A percentile compares a stretch with the other conserved stretches of the same genome.
Evolutionary conservation across 768 basidiomycete genomes (phyloP).

Genomic region (Sarcodon aspratus): DNA sequence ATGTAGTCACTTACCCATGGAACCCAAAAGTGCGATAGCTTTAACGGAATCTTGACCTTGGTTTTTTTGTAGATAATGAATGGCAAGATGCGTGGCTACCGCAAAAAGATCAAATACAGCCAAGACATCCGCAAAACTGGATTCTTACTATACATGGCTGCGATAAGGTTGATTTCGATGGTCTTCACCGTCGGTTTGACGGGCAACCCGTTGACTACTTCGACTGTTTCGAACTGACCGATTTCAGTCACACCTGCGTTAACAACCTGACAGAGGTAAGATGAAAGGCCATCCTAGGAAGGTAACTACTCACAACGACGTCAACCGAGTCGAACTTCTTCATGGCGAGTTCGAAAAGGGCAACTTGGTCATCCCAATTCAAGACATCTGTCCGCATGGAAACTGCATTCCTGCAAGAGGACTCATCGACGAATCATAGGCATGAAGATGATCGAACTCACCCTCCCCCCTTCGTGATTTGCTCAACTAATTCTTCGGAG

Average conservation of each 20-base stretch:
- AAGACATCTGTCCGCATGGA: conserved; percentile 9
- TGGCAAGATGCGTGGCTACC: neutral
- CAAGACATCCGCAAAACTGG: neutral
- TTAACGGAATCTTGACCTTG: conserved; percentile 8
- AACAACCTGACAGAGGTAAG: neutral
- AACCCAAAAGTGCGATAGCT: conserved; percentile 20
- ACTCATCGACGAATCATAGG: conserved; percentile 9
- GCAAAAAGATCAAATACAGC: neutral
- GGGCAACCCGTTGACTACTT: neutral
- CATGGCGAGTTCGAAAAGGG: conserved; percentile 18
- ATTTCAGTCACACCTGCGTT: neutral
- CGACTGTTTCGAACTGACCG: neutral
- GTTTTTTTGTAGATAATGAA: neutral
- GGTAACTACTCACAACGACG: conserved; percentile 14
- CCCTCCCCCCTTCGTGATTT: conserved; percentile 7
- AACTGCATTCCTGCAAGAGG: conserved; percentile 14
- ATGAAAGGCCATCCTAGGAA: neutral
- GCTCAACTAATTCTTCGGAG: neutral
- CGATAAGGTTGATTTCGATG: neutral
- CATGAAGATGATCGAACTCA: conserved; percentile 1
- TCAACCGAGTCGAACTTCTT: conserved; percentile 15
- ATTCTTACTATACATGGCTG: neutral
- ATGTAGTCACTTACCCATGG: conserved; percentile 15
- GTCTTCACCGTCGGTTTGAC: neutral
- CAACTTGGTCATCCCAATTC: conserved; percentile 15